Evolutionary conservation across 2,329 filamentous ascomycete species (phyloP).

Genomic region (Trichoderma sp.): DNA sequence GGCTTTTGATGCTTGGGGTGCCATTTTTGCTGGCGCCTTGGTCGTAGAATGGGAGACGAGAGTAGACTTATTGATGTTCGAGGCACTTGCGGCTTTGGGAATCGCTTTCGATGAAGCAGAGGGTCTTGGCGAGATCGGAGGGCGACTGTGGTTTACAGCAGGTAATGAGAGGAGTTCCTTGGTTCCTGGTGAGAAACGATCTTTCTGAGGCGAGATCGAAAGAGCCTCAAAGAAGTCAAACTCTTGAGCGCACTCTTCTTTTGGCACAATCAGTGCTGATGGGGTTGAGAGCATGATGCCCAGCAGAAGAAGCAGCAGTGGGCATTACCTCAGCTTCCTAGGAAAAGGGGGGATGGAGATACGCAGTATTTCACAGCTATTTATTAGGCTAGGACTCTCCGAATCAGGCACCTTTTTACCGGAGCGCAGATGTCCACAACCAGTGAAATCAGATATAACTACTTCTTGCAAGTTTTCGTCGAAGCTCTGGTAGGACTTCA

Average conservation of each 20-base stretch:
- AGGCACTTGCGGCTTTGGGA: conserved; percentile 4
- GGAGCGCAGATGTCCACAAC: no score
- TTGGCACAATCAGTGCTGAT: background rate
- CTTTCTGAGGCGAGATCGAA: conserved; percentile 22
- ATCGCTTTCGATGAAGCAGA: background rate
- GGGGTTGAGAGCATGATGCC: conserved; percentile 15
- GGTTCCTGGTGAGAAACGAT: background rate
- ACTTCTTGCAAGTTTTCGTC: background rate
- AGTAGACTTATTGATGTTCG: background rate
- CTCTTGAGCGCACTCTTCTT: conserved; percentile 9
- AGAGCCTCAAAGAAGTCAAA: conserved; percentile 24
- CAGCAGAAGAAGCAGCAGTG: background rate
- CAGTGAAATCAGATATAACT: no score
- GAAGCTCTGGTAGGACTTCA: background rate
- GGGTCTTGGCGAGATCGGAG: conserved; percentile 1
- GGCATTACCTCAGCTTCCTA: background rate
- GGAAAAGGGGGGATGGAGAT: background rate
- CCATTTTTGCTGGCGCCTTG: conserved; percentile 7
- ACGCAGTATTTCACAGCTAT: background rate
- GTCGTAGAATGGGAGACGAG: background rate
- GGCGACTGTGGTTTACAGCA: background rate
- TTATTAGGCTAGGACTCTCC: background rate
- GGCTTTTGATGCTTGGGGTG: background rate
- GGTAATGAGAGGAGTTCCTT: background rate
- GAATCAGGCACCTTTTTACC: background rate